Conservation (phyloP, 164 flowering plant genomes). For the Vitis labrusca region DNA sequence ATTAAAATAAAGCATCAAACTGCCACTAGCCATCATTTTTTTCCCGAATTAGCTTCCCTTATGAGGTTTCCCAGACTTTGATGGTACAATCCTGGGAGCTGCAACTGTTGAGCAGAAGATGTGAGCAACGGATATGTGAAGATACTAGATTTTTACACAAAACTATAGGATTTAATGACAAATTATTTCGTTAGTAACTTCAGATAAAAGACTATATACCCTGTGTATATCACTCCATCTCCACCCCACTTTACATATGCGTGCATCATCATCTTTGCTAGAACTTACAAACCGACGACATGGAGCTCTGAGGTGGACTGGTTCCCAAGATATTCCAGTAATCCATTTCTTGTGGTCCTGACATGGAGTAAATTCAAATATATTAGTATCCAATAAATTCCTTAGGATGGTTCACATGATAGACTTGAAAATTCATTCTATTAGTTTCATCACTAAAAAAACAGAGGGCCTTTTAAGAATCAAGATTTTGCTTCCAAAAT, state of each 20-base stretch:
- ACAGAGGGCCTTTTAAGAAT: too few species aligned
- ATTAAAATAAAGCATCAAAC: not conserved
- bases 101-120: conserved; percentile 21
- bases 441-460: not conserved
- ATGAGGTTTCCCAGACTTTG: conserved; percentile 91
- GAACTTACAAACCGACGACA: conserved; percentile 94
- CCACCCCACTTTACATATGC: conserved; percentile 99
- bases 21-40: too few species aligned
- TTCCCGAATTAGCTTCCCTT: conserved; percentile 89
- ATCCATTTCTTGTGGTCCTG: conserved; percentile 99
- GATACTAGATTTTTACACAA: not conserved
- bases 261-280: conserved; percentile 98
- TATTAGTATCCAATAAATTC: conserved; percentile 1
- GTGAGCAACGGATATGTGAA: not conserved
- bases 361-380: conserved; percentile 6
- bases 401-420: not conserved
- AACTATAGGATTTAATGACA: not conserved
- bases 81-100: conserved; percentile 95
- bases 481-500: too few species aligned
- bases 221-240: conserved; percentile 89
- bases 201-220: conserved; percentile 44
- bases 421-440: not conserved
- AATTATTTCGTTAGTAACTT: not conserved
- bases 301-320: conserved; percentile 81
- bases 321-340: conserved; percentile 97